phyloP scores from a whole-genome alignment of 129 eudicot species.

The Centella asiatica region DNA sequence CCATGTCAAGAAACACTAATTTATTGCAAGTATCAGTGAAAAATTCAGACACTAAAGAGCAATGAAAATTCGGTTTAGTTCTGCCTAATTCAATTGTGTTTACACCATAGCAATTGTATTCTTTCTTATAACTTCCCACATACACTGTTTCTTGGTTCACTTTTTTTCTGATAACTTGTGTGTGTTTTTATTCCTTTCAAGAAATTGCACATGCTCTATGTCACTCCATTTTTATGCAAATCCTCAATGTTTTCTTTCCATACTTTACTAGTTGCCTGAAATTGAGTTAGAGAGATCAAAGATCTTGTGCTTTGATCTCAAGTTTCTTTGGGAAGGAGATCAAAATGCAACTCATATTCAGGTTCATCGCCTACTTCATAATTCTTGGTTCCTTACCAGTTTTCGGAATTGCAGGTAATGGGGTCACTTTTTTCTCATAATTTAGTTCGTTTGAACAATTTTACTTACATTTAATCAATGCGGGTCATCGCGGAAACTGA shows the following conservation, averaged over 20 bases:
- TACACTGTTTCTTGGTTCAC: constrained; percentile 10
- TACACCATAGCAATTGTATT: neutral
- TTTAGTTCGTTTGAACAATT: neutral
- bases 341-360: constrained; percentile 40
- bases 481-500: neutral
- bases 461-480: neutral
- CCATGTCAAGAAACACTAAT: constrained; percentile 5
- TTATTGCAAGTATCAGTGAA: neutral
- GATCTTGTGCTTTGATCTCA: constrained; percentile 13
- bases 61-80: neutral
- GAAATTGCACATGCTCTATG: neutral
- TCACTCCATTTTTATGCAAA: neutral
- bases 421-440: constrained; percentile 4
- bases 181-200: neutral
- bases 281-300: constrained; percentile 8
- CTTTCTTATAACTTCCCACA: neutral
- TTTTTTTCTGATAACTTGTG: constrained; percentile 1
- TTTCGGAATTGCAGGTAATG: constrained; percentile 67
- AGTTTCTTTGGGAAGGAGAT: constrained; percentile 25
- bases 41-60: neutral
- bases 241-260: neutral
- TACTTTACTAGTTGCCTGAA: constrained; percentile 2
- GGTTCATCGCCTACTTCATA: constrained; percentile 33
- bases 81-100: neutral
- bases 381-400: constrained; percentile 30